Base-by-base conservation (phyloP, 768 basidiomycete species). In the Suillus ampliporus region DNA sequence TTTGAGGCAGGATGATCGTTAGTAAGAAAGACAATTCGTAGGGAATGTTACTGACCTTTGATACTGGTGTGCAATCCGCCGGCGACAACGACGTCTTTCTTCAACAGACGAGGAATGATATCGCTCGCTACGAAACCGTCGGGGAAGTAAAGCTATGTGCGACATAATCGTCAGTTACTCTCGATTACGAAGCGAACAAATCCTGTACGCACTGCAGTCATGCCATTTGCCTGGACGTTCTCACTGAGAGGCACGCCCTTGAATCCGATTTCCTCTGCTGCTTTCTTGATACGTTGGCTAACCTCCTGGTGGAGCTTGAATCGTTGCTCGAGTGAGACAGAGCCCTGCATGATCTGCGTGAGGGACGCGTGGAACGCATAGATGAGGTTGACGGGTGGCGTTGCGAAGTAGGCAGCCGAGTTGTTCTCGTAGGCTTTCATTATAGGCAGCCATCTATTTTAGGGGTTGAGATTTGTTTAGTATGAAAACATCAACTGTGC, bases 361-460 rank as follows among this genome's bases (percentile, higher is more conserved):
- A 99, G 84, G 10, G 95, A 90, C n/a, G 87, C 84, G 70, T 90
- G 88, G 75, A 92, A 93, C 2, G 97, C 93, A 75, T 94, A 92
- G 71, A 99, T 87, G 67, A 99, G 86, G 78, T 97, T 97, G 63
- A 96, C 92, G 9, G 95, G 95, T 2, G 95, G 93, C 1, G 95
- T 98, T 9, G 96, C 97, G 76, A 98, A 98, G 82, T 98, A 98
- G 21, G 89, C 89, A 0, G 94, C 83, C 13, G 78, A 78, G 63
- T 92, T 92, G 62, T 78, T 77, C 79, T 98, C 95, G 74, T 99
- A 99, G 3, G 90, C 88, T 69, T 89, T 85, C 96, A 99, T 99
- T 73, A 97, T 88, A 1, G 95, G 94, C 50, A 96, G 80, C 93
- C 93, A 95, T 69, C 91, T 92, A 60, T 14, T n/a, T 17, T 28